Evolutionary conservation across 306 rosid genomes (phyloP).

Genomic region (Crotalaria pallida): DNA sequence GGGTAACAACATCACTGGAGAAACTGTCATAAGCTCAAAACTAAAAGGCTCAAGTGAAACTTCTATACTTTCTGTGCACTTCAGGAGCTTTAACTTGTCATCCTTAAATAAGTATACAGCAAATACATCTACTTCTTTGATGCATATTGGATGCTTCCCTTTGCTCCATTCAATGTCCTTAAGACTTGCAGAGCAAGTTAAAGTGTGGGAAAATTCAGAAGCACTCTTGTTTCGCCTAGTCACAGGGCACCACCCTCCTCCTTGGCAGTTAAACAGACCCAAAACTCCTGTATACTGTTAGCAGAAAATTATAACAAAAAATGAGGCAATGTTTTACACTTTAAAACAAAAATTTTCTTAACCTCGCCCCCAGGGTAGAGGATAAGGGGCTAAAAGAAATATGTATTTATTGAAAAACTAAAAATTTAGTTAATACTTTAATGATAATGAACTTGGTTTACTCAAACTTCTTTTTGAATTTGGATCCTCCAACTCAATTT

Average conservation of each 20-base stretch:
- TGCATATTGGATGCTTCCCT: slow-evolving; percentile 37
- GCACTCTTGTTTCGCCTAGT: slow-evolving; percentile 46
- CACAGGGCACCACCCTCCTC: slow-evolving; percentile 73
- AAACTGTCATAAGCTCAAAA: slow-evolving; percentile 50
- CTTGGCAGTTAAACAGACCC: slow-evolving; percentile 76
- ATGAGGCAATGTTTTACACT: not conserved
- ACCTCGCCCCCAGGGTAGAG: no score
- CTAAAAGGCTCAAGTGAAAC: slow-evolving; percentile 51
- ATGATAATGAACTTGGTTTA: no score
- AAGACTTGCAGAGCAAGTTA: slow-evolving; percentile 47
- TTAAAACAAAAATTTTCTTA: no score
- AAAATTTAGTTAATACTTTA: no score
- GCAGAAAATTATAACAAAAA: not conserved
- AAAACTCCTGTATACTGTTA: slow-evolving; percentile 58
- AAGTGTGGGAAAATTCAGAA: slow-evolving; percentile 30
- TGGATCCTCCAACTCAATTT: no score
- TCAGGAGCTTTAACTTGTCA: slow-evolving; percentile 44
- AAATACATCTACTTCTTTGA: slow-evolving; percentile 35
- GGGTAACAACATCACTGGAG: slow-evolving; percentile 35
- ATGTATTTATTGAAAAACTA: no score
- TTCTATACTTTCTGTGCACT: slow-evolving; percentile 35
- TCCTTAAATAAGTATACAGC: slow-evolving; percentile 48
- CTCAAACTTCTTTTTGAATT: no score
- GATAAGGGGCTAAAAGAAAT: no score
- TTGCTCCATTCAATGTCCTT: slow-evolving; percentile 58